Conservation (phyloP, 1,139 yeast species). For the Chernovozyma aurita region DNA sequence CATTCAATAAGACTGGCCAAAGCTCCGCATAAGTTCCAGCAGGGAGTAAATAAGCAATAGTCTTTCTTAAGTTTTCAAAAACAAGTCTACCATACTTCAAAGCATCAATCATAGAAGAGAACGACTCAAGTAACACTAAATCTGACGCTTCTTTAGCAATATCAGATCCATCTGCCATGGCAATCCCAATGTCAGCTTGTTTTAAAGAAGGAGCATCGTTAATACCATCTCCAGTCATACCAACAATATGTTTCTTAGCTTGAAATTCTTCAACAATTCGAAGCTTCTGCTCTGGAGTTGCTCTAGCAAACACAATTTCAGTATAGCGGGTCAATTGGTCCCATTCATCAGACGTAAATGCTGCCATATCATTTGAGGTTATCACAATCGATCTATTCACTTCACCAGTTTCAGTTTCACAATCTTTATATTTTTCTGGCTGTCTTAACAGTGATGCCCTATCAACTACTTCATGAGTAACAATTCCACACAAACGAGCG, state of each 20-base stretch:
- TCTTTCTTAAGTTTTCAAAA: constrained; percentile 48
- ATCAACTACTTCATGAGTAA: constrained; percentile 26
- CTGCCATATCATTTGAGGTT: constrained; percentile 35
- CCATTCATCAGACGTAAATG: constrained; percentile 41
- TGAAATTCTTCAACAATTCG: constrained; percentile 47
- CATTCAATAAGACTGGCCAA: constrained; percentile 49
- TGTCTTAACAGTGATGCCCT: constrained; percentile 8
- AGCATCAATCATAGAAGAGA: constrained; percentile 46
- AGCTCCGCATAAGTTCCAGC: constrained; percentile 53
- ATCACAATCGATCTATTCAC: constrained; percentile 27
- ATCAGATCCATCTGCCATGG: constrained; percentile 49
- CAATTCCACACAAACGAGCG: constrained; percentile 44
- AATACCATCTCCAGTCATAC: constrained; percentile 53
- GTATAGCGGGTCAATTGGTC: constrained; percentile 29
- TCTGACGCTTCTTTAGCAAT: constrained; percentile 59
- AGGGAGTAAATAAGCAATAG: constrained; percentile 47
- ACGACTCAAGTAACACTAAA: constrained; percentile 39
- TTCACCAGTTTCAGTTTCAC: constrained; percentile 4
- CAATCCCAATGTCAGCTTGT: constrained; percentile 51
- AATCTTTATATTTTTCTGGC: neutral
- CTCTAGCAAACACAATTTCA: constrained; percentile 48
- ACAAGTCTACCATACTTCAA: constrained; percentile 46
- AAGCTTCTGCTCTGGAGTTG: constrained; percentile 53
- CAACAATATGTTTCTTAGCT: constrained; percentile 39
- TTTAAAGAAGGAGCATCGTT: constrained; percentile 51